Base-by-base conservation (phyloP, 148 eudicot species). In the Persicaria tinctoria region DNA sequence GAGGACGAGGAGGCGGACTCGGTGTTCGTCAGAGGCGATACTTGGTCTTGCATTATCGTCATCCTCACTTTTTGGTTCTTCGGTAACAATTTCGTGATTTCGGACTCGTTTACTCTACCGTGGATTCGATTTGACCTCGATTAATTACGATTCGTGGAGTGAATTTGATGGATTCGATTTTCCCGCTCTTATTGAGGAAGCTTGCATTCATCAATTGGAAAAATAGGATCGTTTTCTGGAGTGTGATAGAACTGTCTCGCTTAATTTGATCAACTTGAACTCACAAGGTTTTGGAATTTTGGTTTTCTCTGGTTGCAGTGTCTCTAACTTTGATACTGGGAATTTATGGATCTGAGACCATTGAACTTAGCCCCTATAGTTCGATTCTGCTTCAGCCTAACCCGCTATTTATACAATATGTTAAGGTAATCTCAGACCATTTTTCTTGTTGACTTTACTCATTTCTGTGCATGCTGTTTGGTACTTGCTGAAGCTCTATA, bases 261-360 rank as follows among this genome's bases (percentile, higher is more conserved):
- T 18, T 32, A 72, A 72, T 72, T 72, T n/a, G n/a, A 56, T 56
- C 62, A 23, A 16, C 27, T 46, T 74, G 56, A 4, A 7, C 45
- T 55, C 11, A 32, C 38, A 38, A 55, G 41, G 16, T 54, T 46
- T 46, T 48, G 23, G 6, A 69, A 77, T 64, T 80, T 69, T 17
- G 72, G 56, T 53, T 57, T 57, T 23, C 18, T 66, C 9, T 66
- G 11, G n/a, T 66, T 66, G 85, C 95, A 93, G 98, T 89, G 75
- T 86, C 93, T 72, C 53, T 93, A 86, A 87, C 93, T 78, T 75
- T 91, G 78, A 89, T 89, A 48, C 79, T 89, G 82, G 97, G 97
- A 59, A 86, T 93, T 18, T 91, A 88, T 76, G 97, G 90, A 73
- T 79, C 97, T 18, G 90, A 80, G 78, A 86, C 41, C 66, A 76